Percentiles rank a stretch among this genome's conserved stretches.
Evolutionary conservation across 83 land plant species (phyloP).

Genomic region (Isoetes engelmannii): DNA sequence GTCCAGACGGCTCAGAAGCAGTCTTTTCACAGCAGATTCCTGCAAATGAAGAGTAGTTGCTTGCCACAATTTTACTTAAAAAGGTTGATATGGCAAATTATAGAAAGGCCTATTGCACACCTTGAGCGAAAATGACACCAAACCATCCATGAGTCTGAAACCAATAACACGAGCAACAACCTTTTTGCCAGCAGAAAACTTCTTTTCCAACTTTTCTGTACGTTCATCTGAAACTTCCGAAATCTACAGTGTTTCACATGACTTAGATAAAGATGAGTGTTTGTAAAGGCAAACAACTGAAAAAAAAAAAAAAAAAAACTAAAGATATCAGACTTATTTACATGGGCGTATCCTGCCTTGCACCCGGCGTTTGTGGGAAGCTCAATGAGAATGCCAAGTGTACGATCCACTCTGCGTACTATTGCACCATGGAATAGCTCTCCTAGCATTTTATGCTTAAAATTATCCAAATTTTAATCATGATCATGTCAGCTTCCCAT

Average conservation of each 20-base stretch:
- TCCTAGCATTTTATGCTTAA: conserved; percentile 45
- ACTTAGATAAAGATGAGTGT: no score
- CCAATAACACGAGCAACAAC: conserved; percentile 76
- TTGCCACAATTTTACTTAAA: background rate
- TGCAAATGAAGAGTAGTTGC: conserved; percentile 18
- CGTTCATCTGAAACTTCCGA: conserved; percentile 66
- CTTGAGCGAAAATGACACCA: conserved; percentile 70
- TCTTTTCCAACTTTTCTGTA: conserved; percentile 61
- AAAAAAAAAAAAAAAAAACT: background rate
- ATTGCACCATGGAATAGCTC: conserved; percentile 65
- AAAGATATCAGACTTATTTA: conserved; percentile 28
- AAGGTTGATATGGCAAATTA: background rate
- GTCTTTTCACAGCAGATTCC: conserved; percentile 73
- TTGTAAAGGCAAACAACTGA: no score
- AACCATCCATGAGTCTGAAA: conserved; percentile 65
- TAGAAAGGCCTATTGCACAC: conserved; percentile 25
- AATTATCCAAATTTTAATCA: conserved; percentile 1
- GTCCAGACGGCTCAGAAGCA: conserved; percentile 66
- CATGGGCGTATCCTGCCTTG: conserved; percentile 72
- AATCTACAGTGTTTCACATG: conserved; percentile 34
- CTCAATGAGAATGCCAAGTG: conserved; percentile 72
- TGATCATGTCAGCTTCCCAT: no score
- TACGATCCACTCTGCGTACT: conserved; percentile 69
- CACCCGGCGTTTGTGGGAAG: conserved; percentile 49
- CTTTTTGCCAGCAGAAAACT: conserved; percentile 54